Conservation (phyloP, 2,329 filamentous ascomycete genomes). For the Aureobasidium zeae region DNA sequence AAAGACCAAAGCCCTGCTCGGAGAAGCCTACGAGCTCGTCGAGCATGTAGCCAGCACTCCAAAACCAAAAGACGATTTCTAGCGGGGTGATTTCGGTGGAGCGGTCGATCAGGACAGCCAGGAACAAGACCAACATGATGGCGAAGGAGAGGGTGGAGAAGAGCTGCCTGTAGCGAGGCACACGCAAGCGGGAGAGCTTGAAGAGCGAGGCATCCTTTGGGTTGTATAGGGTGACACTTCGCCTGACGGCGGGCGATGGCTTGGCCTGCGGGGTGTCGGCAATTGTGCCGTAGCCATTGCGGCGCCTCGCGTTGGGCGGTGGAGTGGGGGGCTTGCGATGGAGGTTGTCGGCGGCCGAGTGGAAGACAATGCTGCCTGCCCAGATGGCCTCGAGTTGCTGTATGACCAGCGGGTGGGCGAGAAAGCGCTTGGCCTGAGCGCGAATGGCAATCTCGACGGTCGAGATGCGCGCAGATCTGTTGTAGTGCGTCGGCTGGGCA, state of each 20-base stretch:
- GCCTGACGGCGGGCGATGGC: conserved; percentile 30
- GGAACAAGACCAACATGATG: conserved; percentile 72
- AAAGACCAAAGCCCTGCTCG: conserved; percentile 90
- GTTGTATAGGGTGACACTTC: conserved; percentile 81
- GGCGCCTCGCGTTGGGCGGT: conserved; percentile 19
- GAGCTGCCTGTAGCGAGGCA: conserved; percentile 84
- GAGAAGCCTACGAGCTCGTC: conserved; percentile 95
- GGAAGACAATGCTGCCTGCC: conserved; percentile 91
- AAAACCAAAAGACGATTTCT: conserved; percentile 92
- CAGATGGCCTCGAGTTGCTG: conserved; percentile 96
- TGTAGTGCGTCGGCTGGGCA: conserved; percentile 39
- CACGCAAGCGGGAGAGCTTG: conserved; percentile 81
- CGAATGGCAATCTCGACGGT: conserved; percentile 89
- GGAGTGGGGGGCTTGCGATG: conserved; percentile 51
- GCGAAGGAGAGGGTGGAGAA: conserved; percentile 82
- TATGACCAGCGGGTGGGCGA: conserved; percentile 83
- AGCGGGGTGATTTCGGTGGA: conserved; percentile 73
- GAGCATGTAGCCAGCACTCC: conserved; percentile 94
- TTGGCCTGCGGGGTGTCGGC: neutral
- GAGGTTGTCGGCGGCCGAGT: conserved; percentile 75
- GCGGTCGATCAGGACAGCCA: conserved; percentile 68
- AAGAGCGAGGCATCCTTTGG: conserved; percentile 82
- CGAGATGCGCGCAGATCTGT: conserved; percentile 66
- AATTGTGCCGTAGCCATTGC: conserved; percentile 11
- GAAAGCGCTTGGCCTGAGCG: conserved; percentile 82